Evolutionary conservation across 1,284 basidiomycete genomes (phyloP), one percentile per base, ranked within the genome.

Genomic region (Heterobasidion parviporum): DNA sequence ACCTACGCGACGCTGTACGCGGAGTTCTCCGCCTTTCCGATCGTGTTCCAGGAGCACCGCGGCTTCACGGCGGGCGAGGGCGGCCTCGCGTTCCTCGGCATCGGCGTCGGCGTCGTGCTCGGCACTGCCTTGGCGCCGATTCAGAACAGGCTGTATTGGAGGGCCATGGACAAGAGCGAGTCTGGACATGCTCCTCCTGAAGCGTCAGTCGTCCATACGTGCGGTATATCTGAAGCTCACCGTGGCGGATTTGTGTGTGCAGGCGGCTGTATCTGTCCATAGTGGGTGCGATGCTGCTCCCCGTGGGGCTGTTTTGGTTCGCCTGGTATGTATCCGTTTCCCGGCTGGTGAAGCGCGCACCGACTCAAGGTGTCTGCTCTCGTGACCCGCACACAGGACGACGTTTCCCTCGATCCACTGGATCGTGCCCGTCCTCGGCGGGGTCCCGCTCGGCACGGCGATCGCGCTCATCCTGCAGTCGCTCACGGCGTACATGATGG

Each of bases 241-340:
- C 16, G 33, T 50, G 26, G 5, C 26, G 26, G 26, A 4, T 26
- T 20, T 36, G 20, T 36, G 20, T 7, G 14, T 61, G 66, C 62
- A 83, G 82, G 15, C 79, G 86, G 7, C 66, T 88, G 45, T 81
- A 82, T 57, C 71, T 79, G 54, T 77, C 80, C 43, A 79, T 81
- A 57, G 41, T 82, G 34, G 83, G 81, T 14, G 82, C 75, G 2
- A 58, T 81, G 3, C 64, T 81, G 43, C 67, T 82, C 7, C 84
- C 85, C 0, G 65, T 82, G 54, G 83, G 84, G 2, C 70, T 87
- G 3, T 85, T 86, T 71, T 84, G 80, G 76, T 82, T 82, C 62
- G 78, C 80, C 26, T 75, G 74, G 73, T 74, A 50, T 50, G 46
- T 48, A 35, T 55, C 12, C 57, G 33, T 52, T 35, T 52, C 43